A percentile compares a stretch with the other conserved stretches of the same genome.
Evolutionary conservation across 352 stramenopile species (phyloP).

Genomic region (Pythium aristosporum): DNA sequence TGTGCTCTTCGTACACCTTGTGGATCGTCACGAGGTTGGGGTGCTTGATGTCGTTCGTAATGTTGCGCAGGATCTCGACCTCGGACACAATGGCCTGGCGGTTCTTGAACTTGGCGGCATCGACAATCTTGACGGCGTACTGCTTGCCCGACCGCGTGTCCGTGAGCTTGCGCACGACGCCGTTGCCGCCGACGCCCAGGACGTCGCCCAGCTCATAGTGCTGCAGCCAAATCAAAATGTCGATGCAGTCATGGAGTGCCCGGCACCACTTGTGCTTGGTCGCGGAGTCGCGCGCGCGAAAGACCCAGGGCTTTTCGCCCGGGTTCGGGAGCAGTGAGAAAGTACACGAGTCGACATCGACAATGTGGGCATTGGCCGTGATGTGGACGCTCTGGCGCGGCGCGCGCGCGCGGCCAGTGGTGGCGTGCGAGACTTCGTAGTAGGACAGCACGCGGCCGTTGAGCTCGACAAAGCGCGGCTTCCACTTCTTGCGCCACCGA

Average conservation of each 20-base stretch:
- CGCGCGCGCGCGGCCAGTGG: slow-evolving; percentile 25
- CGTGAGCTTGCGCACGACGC: slow-evolving; percentile 62
- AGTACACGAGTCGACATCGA: slow-evolving; percentile 56
- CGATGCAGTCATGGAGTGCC: slow-evolving; percentile 69
- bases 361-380: slow-evolving; percentile 48
- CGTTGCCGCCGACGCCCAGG: slow-evolving; percentile 72
- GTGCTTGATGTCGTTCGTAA: slow-evolving; percentile 80
- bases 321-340: slow-evolving; percentile 49
- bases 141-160: slow-evolving; percentile 51
- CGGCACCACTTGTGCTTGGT: slow-evolving; percentile 66
- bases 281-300: slow-evolving; percentile 44
- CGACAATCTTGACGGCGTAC: slow-evolving; percentile 78
- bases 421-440: slow-evolving; percentile 37
- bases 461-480: slow-evolving; percentile 68
- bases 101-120: slow-evolving; percentile 77
- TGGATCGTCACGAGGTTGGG: slow-evolving; percentile 76
- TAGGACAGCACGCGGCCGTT: slow-evolving; percentile 72
- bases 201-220: slow-evolving; percentile 68
- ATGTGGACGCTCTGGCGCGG: slow-evolving; percentile 54
- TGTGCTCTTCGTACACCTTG: slow-evolving; percentile 82
- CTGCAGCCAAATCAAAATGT: slow-evolving; percentile 73
- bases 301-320: slow-evolving; percentile 61
- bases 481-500: slow-evolving; percentile 79
- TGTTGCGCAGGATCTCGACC: slow-evolving; percentile 78
- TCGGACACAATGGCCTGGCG: slow-evolving; percentile 65